Evolutionary conservation across 2,329 filamentous ascomycete species (phyloP).

Genomic region (Penicillium vulpinum): DNA sequence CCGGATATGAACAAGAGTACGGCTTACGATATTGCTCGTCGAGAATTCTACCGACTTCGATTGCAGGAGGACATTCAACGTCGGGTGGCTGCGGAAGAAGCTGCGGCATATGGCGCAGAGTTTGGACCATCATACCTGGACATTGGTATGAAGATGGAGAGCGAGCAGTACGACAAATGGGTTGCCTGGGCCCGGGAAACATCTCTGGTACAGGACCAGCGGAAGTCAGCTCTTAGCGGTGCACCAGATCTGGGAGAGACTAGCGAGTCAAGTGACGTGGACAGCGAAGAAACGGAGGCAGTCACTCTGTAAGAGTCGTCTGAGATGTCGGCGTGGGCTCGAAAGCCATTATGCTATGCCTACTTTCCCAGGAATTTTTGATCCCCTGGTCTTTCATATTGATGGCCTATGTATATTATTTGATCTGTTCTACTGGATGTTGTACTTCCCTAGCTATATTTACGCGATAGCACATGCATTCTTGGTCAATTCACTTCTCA

Average conservation of each 20-base stretch:
- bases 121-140: conserved; percentile 78
- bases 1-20: conserved; percentile 59
- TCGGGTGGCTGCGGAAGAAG: conserved; percentile 84
- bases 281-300: conserved; percentile 4
- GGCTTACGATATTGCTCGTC: conserved; percentile 84
- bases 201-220: conserved; percentile 51
- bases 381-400: conserved; percentile 5
- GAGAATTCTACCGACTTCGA: conserved; percentile 85
- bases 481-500: neutral
- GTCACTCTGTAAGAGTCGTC: neutral
- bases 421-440: conserved; percentile 17
- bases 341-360: neutral
- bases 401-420: conserved; percentile 29
- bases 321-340: neutral
- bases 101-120: conserved; percentile 78
- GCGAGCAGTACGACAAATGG: conserved; percentile 78
- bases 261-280: conserved; percentile 32
- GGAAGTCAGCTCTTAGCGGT: conserved; percentile 46
- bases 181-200: conserved; percentile 70
- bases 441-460: conserved; percentile 21
- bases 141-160: conserved; percentile 78
- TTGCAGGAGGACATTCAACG: conserved; percentile 79
- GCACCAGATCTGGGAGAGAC: conserved; percentile 40
- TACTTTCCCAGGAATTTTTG: conserved; percentile 1
- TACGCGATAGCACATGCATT: conserved; percentile 13